Evolutionary conservation across 2,329 filamentous ascomycete genomes (phyloP).

Genomic region (Exophiala calicioides): DNA sequence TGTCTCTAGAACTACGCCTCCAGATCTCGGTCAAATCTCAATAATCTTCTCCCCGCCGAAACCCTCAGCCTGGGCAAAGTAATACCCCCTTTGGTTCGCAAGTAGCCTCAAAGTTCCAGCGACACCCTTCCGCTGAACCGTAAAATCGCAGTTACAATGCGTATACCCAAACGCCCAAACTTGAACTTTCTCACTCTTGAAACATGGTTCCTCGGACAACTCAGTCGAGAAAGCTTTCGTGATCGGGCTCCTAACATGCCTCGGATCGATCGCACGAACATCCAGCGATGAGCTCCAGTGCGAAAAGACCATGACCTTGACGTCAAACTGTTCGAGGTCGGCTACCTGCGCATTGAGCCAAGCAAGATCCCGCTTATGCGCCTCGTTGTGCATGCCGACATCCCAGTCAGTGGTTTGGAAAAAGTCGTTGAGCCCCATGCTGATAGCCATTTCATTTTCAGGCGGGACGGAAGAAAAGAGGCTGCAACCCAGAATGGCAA

Average conservation of each 20-base stretch:
- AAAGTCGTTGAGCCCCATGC: constrained; percentile 55
- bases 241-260: constrained; percentile 35
- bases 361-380: constrained; percentile 37
- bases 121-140: constrained; percentile 22
- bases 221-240: constrained; percentile 45
- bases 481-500: constrained; percentile 50
- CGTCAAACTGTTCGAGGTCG: constrained; percentile 3
- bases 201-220: constrained; percentile 31
- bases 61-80: constrained; percentile 35
- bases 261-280: constrained; percentile 34
- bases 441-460: constrained; percentile 42
- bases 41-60: constrained; percentile 35
- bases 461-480: constrained; percentile 53
- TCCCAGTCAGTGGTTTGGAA: constrained; percentile 46
- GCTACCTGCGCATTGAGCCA: constrained; percentile 45
- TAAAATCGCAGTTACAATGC: constrained; percentile 49
- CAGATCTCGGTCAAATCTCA: constrained; percentile 1
- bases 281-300: constrained; percentile 41
- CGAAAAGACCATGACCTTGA: constrained; percentile 39
- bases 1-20: not conserved
- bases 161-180: constrained; percentile 55
- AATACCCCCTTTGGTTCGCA: constrained; percentile 45
- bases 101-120: constrained; percentile 35
- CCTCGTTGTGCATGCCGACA: constrained; percentile 35
- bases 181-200: constrained; percentile 35